Conservation (phyloP, 2,329 filamentous ascomycete genomes). For the Graphilbum fragrans region DNA sequence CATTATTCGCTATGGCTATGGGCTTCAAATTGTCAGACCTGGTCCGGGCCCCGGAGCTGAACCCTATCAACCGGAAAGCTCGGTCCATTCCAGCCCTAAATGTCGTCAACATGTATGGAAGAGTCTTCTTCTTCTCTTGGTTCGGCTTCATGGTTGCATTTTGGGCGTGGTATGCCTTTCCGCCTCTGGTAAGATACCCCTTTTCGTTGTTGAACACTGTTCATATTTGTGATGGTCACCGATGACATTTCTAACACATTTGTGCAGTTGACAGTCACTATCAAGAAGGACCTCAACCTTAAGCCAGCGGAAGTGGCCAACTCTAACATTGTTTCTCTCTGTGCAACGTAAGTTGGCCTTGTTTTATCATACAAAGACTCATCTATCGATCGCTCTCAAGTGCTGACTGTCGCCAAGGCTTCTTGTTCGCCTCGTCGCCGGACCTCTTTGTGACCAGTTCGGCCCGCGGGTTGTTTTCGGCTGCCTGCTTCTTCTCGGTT, state of each 20-base stretch:
- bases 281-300: slow-evolving; percentile 66
- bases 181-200: slow-evolving; percentile 52
- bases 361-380: too few species aligned
- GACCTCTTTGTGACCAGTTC: slow-evolving; percentile 75
- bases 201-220: background rate
- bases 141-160: slow-evolving; percentile 79
- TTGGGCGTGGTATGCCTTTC: slow-evolving; percentile 88
- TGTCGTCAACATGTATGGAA: slow-evolving; percentile 64
- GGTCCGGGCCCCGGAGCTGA: slow-evolving; percentile 56
- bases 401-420: slow-evolving; percentile 32
- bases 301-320: slow-evolving; percentile 63
- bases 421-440: slow-evolving; percentile 64
- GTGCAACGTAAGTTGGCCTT: slow-evolving; percentile 43
- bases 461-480: slow-evolving; percentile 74
- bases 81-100: slow-evolving; percentile 70
- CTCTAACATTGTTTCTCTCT: slow-evolving; percentile 78
- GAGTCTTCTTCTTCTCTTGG: slow-evolving; percentile 86
- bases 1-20: slow-evolving; percentile 13
- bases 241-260: too few species aligned
- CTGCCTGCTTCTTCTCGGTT: slow-evolving; percentile 61
- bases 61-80: slow-evolving; percentile 76
- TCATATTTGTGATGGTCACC: background rate
- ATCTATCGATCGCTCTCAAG: too few species aligned
- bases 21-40: slow-evolving; percentile 24
- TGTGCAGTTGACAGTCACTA: slow-evolving; percentile 57